Conservation (phyloP, 2,329 filamentous ascomycete genomes). For the Zopfia rhizophila region DNA sequence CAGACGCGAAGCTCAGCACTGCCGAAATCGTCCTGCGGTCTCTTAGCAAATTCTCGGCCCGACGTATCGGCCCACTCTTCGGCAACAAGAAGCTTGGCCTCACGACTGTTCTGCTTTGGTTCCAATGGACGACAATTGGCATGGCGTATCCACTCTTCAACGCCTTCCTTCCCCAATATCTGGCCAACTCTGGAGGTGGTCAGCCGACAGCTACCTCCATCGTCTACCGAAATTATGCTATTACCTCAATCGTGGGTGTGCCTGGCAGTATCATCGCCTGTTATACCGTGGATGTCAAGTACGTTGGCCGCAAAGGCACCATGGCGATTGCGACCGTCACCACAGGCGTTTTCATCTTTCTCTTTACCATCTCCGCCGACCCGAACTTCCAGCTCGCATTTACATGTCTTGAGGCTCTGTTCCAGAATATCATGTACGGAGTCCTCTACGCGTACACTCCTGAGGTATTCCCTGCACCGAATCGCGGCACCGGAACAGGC, state of each 20-base stretch:
- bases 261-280: conserved; percentile 80
- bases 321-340: conserved; percentile 74
- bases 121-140: conserved; percentile 83
- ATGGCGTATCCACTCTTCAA: conserved; percentile 92
- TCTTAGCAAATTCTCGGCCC: conserved; percentile 72
- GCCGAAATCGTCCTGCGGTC: conserved; percentile 67
- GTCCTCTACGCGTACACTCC: conserved; percentile 81
- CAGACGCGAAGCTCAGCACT: conserved; percentile 52
- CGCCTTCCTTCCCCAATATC: conserved; percentile 88
- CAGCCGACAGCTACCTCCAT: conserved; percentile 40
- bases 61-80: conserved; percentile 74
- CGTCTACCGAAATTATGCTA: conserved; percentile 83
- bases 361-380: conserved; percentile 69
- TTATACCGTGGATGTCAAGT: conserved; percentile 77
- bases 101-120: conserved; percentile 71
- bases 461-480: conserved; percentile 78
- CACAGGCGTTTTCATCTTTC: conserved; percentile 74
- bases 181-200: conserved; percentile 66
- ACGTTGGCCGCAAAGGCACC: conserved; percentile 76
- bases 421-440: conserved; percentile 70
- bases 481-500: conserved; percentile 76
- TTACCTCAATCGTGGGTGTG: conserved; percentile 79
- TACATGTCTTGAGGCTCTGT: conserved; percentile 75
- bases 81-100: conserved; percentile 58
- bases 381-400: conserved; percentile 70